Evolutionary conservation across 148 eudicot species (phyloP), one percentile per base, ranked within the genome.

Genomic region (Talinum fruticosum): DNA sequence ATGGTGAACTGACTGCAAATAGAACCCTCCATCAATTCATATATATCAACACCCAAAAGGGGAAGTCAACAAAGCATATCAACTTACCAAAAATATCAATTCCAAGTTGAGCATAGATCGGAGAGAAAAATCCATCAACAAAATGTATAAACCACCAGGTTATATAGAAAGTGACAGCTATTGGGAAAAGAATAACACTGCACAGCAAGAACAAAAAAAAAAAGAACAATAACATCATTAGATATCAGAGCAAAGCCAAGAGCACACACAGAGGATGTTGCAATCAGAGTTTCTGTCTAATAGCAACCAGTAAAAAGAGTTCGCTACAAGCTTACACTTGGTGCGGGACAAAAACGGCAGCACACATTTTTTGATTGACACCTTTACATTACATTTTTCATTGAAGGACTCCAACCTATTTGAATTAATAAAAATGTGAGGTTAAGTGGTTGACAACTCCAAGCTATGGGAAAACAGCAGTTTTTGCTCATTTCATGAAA

Each of bases 81-180:
- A 19, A 57, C 92, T 83, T 83, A 92, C 97, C 97, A 80, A 92
- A 92, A 16, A 92, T 87, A 80, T 90, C 77, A 73, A 92, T 92
- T 81, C 97, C 97, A 78, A 92, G 94, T 69, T 92, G 94, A 72
- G 89, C 92, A 81, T 92, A 92, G 57, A 92, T 90, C 30, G 97
- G 97, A 76, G 97, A 92, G 86, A 90, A 92, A 79, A 92, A 87
- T 3, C 97, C 97, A 80, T 92, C 97, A 76, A 92, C 97, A 72
- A 92, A 89, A 83, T 85, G 94, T 80, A 92, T 92, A 76, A 92
- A 92, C 97, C 97, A 92, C 90, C 93, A 92, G 74, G 97, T 92
- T 80, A 92, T 75, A 47, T 92, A 92, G 85, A 92, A 92, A 47
- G 97, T 92, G 89, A 92, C 71, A 30, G 92, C 97, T 64, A 92